Evolutionary conservation across 345 rosid species (phyloP), one percentile per base, ranked within the genome.

Genomic region (Viola odorata): DNA sequence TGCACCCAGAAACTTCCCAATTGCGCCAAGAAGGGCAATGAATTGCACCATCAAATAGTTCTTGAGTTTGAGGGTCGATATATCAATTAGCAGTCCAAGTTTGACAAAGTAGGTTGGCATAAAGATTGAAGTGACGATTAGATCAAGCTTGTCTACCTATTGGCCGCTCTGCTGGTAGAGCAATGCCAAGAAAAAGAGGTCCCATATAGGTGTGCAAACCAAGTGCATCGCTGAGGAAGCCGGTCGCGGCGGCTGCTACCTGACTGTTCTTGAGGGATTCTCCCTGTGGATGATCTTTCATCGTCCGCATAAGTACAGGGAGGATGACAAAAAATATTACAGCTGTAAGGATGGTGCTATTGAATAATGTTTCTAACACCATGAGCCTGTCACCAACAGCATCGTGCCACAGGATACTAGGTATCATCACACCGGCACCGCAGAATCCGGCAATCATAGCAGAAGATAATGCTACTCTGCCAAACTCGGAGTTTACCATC

Each of bases 131-230:
- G n/a, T 16, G 12, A 47, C 38, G 42, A 64, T 11, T 12, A 56
- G 49, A 8, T 53, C 60, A 38, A 70, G 65, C 45, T 42, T 64
- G 23, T 70, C 61, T n/a, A 58, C 69, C 61, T 14, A 70, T 12
- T 5, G 23, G 41, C 6, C 56, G 51, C 16, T 61, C 65, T 13
- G 55, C 59, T 0, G 58, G 65, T n/a, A 60, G 12, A 12, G 14
- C 14, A 13, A 64, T 9, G 40, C 58, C 57, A 3, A 54, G 44
- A 48, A 47, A 1, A 15, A 53, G 42, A 8, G 45, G 32, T 5
- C 42, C 45, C 8, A 45, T 0, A 10, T 56, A 16, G 13, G 42
- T 7, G 36, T 40, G 37, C 42, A 32, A 41, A 17, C 13, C 53
- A 12, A 58, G 4, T 5, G 42, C 41, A 0, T 14, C 17, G 41